Conservation (phyloP, 306 rosid species). For the Cucurbita maxima region DNA sequence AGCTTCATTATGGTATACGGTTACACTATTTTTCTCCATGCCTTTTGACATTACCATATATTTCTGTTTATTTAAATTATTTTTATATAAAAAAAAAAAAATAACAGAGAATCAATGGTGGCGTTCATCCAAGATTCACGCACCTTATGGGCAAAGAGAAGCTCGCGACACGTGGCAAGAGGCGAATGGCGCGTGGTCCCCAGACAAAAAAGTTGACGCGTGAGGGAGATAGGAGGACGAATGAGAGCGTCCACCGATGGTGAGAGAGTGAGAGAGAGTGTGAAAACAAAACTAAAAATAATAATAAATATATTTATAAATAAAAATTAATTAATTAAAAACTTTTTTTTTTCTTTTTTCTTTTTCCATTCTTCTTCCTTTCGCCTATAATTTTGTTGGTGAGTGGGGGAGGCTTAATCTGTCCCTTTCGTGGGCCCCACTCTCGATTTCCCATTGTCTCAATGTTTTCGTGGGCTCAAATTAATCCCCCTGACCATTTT, state of each 20-base stretch:
- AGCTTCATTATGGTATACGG: too few relatives aligned
- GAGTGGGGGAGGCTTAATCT: constrained; percentile 1
- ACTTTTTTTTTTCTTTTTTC: too few relatives aligned
- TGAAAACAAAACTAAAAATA: background rate
- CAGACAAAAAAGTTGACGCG: background rate
- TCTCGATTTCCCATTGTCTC: background rate
- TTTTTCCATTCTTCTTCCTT: background rate
- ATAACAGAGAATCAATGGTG: background rate
- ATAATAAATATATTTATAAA: background rate
- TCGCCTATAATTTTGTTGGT: background rate
- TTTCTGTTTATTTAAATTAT: too few relatives aligned
- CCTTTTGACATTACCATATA: too few relatives aligned
- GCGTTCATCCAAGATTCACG: background rate
- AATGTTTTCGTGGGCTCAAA: background rate
- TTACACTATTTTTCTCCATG: too few relatives aligned
- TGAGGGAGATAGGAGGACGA: background rate
- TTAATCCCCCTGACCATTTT: background rate
- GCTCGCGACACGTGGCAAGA: background rate
- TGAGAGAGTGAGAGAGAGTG: background rate
- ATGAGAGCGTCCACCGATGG: background rate
- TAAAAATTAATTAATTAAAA: background rate
- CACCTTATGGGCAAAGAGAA: background rate
- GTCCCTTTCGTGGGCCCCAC: background rate
- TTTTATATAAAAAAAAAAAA: too few relatives aligned
- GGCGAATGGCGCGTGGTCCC: background rate